Evolutionary conservation across 2,329 filamentous ascomycete genomes (phyloP), one percentile per base, ranked within the genome.

Genomic region (Monilinia polystroma): DNA sequence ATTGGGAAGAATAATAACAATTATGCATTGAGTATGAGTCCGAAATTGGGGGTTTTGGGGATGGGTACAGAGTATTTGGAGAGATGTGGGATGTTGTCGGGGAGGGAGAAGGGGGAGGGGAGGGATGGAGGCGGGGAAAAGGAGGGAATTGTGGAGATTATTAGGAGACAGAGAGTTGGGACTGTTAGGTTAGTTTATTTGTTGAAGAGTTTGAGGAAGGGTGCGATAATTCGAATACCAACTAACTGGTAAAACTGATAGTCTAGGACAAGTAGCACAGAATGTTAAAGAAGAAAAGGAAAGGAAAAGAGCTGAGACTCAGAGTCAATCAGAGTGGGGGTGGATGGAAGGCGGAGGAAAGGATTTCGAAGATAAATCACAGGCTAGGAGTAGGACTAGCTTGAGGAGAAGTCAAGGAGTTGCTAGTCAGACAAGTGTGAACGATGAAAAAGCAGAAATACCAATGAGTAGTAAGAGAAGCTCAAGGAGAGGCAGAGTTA

Each of bases 141-240:
- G 10, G 68, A 72, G 52, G 70, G 68, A 2, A 69, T 73, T 47
- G 41, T 73, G 18, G 69, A 72, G 20, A 75, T 68, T 51, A 70
- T 74, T 45, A 70, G 67, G 52, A 73, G 67, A 54, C 68, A 70
- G 66, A 70, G 57, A 56, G 59, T 64, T 20, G 66, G 47, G 18
- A 69, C 56, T 43, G 45, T 43, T 43, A 65, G 54, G 43, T 49
- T 26, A 20, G 58, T 49, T 26, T 0, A 1, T 20, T 38, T 38
- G 7, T 10, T 58, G 14, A 4, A 11, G n/a, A 11, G 0, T 20
- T 35, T 35, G 20, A n/a, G 2, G 5, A 3, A 8, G 7, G 29
- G 32, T 11, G 8, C 12, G 4, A 26, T 11, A 6, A 35, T 32
- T 8, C 18, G 47, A 8, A 4, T 14, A 45, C 18, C 1, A 0